These are phyloP conservation scores for Coemansia sp. DNA, from an alignment of 192 early-diverging fungal genomes.

Conservation along the genomic window DNA sequence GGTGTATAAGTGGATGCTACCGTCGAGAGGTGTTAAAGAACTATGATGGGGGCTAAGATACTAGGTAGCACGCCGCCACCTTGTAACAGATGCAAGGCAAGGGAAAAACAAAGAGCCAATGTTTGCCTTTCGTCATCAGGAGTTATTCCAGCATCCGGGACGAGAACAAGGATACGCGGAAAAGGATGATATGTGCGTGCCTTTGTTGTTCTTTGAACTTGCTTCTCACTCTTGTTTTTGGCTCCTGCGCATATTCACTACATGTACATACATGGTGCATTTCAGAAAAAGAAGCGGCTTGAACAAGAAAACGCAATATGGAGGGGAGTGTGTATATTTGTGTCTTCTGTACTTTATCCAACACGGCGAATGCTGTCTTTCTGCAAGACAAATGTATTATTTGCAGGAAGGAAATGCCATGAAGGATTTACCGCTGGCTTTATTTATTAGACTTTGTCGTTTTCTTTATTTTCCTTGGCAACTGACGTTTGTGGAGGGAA, in stretches of 20 bases:
- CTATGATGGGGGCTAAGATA: too few species aligned
- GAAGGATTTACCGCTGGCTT: too few species aligned
- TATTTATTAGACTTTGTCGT: background rate
- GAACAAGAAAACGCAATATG: background rate
- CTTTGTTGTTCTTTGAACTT: too few species aligned
- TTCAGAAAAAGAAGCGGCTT: background rate
- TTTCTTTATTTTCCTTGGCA: background rate
- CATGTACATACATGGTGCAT: slow-evolving; percentile 1
- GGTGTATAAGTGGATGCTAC: too few species aligned
- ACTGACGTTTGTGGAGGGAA: background rate
- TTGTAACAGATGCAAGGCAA: too few species aligned
- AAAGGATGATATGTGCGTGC: too few species aligned
- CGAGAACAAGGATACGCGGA: too few species aligned
- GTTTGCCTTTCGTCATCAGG: too few species aligned
- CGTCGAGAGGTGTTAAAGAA: too few species aligned
- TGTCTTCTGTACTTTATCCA: background rate
- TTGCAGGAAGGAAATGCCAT: background rate
- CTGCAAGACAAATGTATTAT: slow-evolving; percentile 4
- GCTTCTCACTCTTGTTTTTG: background rate
- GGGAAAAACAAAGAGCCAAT: too few species aligned
- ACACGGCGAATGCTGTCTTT: background rate
- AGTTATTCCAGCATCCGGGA: too few species aligned
- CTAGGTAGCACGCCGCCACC: too few species aligned
- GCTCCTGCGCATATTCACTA: background rate
- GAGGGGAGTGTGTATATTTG: background rate